Evolutionary conservation across 352 stramenopile genomes (phyloP), one percentile per base, ranked within the genome.

Genomic region (Phytophthora parvispora): DNA sequence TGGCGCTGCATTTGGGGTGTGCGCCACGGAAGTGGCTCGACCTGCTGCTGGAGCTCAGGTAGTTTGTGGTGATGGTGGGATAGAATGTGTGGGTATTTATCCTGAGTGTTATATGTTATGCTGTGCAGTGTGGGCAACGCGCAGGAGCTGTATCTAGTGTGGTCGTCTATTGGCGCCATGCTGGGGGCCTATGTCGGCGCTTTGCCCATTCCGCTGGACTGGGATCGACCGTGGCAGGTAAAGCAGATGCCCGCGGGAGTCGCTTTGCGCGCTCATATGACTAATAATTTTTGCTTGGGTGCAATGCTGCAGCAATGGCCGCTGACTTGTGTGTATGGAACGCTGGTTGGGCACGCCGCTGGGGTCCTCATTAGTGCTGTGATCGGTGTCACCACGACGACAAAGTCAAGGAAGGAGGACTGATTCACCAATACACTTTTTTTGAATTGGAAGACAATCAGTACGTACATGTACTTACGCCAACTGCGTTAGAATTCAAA

Each of bases 181-280:
- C 45, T 95, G 5, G 90, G 90, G 43, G 77, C 81, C 0, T 97
- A 95, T 55, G 18, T 93, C 24, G 90, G 90, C 24, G 87, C 88
- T 24, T 54, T 97, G 10, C 85, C 89, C 42, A 93, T 97, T 68
- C 90, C 90, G 2, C 62, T 97, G 7, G 90, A 97, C 55, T 97
- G 90, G 90, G 90, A 97, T 77, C 88, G 88, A 29, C 90, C 90
- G 31, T 97, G 88, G 90, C 90, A 97, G 84, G 86, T 93, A 75
- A 48, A 68, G n/a, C 1, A 40, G 24, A 8, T 40, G 28, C 8
- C 9, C 48, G 22, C 25, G 20, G 40, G 5, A 52, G 25, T 25
- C 9, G 24, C 24, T 57, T 22, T 12, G 16, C 25, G 20, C 34
- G 32, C 32, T 25, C 13, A 5, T 27, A 4, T 18, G 25, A 31